phyloP scores from a whole-genome alignment of 2,329 filamentous ascomycete genomes.

The Botrytis fabae region DNA sequence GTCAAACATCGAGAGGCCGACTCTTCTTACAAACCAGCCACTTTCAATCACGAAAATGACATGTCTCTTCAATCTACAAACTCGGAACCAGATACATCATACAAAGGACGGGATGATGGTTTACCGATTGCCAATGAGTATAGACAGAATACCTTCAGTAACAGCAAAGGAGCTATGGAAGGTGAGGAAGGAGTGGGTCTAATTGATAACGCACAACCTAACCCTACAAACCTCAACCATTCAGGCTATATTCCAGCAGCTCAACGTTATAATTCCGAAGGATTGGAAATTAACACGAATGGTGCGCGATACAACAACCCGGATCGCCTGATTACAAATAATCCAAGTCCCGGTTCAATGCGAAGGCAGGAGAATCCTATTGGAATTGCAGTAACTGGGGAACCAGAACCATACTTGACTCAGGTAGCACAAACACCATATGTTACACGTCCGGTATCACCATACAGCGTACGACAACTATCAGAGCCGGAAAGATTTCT shows the following conservation, averaged over 20 bases:
- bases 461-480: constrained; percentile 14
- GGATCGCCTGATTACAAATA: constrained; percentile 26
- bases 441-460: neutral
- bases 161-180: constrained; percentile 27
- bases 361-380: constrained; percentile 26
- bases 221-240: constrained; percentile 31
- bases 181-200: constrained; percentile 37
- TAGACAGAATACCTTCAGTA: constrained; percentile 36
- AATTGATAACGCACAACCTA: constrained; percentile 39
- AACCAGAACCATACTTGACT: constrained; percentile 33
- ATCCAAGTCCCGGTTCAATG: constrained; percentile 27
- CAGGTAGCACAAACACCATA: constrained; percentile 27
- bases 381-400: constrained; percentile 31
- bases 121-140: constrained; percentile 40
- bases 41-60: constrained; percentile 29
- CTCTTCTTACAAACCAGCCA: constrained; percentile 47
- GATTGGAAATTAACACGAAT: constrained; percentile 33
- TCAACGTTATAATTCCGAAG: constrained; percentile 37
- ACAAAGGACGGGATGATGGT: constrained; percentile 27
- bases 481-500: constrained; percentile 30
- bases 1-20: constrained; percentile 59
- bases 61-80: constrained; percentile 30
- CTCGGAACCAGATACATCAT: constrained; percentile 24
- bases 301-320: constrained; percentile 27
- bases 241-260: constrained; percentile 36